These are phyloP conservation scores for Ophiosphaerella herpotricha DNA, from an alignment of 2,329 filamentous ascomycete species.

Conservation along the genomic window DNA sequence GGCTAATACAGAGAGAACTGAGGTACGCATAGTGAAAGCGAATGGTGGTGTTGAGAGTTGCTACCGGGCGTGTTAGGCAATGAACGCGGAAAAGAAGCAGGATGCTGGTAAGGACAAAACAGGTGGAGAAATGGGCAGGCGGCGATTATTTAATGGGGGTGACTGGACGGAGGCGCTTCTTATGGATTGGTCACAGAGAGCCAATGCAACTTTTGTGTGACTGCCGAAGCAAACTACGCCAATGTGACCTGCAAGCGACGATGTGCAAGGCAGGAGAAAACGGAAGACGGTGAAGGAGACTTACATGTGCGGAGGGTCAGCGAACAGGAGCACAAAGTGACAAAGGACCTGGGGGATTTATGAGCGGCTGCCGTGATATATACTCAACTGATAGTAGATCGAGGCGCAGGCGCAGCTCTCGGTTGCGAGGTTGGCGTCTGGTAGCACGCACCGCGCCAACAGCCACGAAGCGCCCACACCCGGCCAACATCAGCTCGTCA, in stretches of 20 bases:
- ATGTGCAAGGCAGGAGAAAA: too few species aligned
- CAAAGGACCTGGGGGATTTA: not conserved
- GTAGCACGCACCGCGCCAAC: slow-evolving; percentile 2
- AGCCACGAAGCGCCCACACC: not conserved
- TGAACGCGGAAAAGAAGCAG: slow-evolving; percentile 5
- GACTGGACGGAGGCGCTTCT: not conserved
- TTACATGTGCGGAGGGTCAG: not conserved
- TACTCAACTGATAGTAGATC: slow-evolving; percentile 6
- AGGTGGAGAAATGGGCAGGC: not conserved
- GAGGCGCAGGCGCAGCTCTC: slow-evolving; percentile 16
- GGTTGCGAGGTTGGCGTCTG: slow-evolving; percentile 5
- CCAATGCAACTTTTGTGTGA: slow-evolving; percentile 1
- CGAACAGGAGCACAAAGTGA: not conserved
- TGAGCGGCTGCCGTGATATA: slow-evolving; percentile 15
- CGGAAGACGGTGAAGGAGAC: not conserved
- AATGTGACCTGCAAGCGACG: not conserved
- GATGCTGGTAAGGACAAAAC: not conserved
- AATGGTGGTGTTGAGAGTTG: slow-evolving; percentile 8
- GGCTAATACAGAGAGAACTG: slow-evolving; percentile 35
- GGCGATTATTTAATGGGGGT: not conserved
- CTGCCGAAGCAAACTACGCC: slow-evolving; percentile 1
- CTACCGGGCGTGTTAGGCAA: slow-evolving; percentile 16
- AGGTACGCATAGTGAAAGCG: slow-evolving; percentile 34
- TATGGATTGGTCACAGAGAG: not conserved
- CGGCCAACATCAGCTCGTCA: not conserved